phyloP scores from a whole-genome alignment of 352 stramenopile species.

The Peronospora farinosa region DNA sequence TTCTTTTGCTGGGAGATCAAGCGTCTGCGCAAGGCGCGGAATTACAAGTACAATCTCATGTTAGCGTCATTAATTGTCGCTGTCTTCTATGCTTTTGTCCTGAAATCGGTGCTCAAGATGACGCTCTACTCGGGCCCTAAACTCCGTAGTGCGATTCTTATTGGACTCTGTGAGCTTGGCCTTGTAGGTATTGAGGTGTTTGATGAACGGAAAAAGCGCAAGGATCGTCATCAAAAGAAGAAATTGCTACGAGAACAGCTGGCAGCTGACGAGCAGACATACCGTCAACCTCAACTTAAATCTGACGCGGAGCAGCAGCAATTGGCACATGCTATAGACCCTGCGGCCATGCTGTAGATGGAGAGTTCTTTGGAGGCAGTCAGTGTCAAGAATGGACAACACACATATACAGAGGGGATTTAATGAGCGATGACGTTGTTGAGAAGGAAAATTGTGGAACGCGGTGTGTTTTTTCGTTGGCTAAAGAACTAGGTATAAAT shows the following conservation, averaged over 20 bases:
- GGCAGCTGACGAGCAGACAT: conserved; percentile 19
- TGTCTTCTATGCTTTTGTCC: conserved; percentile 45
- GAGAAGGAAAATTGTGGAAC: neutral
- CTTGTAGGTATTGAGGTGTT: conserved; percentile 72
- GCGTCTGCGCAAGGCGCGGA: conserved; percentile 60
- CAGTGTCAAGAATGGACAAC: neutral
- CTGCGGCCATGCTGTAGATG: conserved; percentile 34
- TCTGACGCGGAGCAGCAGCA: conserved; percentile 22
- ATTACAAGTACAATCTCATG: conserved; percentile 83
- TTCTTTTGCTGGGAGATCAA: conserved; percentile 74
- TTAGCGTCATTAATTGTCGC: conserved; percentile 49
- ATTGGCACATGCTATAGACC: conserved; percentile 15
- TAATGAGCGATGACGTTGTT: neutral
- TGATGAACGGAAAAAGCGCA: conserved; percentile 52
- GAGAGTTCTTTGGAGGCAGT: neutral
- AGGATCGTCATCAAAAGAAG: conserved; percentile 55
- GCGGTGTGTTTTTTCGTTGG: neutral
- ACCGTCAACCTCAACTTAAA: conserved; percentile 27
- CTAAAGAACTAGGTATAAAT: neutral
- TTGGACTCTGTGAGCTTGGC: conserved; percentile 54
- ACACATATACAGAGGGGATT: conserved; percentile 12
- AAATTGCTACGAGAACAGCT: conserved; percentile 44
- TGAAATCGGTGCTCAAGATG: conserved; percentile 57
- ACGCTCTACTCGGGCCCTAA: conserved; percentile 51
- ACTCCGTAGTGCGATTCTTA: conserved; percentile 53